Base-by-base conservation (phyloP, 2,329 filamentous ascomycete genomes). In the Chalaropsis ovoidea region DNA sequence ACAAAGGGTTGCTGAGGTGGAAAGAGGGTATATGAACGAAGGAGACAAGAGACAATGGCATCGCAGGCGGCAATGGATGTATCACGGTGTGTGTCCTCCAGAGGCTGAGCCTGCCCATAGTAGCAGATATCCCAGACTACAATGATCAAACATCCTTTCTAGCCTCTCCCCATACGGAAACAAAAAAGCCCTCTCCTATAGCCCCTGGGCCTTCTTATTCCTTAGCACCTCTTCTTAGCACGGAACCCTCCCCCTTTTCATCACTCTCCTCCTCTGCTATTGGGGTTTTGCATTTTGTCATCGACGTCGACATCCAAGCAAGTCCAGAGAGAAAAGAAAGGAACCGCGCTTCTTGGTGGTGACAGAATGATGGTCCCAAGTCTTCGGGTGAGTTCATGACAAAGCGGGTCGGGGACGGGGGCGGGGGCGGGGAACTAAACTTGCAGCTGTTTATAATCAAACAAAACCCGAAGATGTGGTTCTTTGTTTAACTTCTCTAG, bases 401-500 rank as follows among this genome's bases (percentile, higher is more conserved):
- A 31, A 58, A n/a, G 22, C 27, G 27, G 7, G 52, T 11, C 22
- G 17, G 52, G 27, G 27, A 5, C 8, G 13, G 24, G 49, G 24
- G 11, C 6, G 27, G 7, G 24, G 8, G 3, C 13, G 3, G 13
- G 7, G 52, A 39, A 31, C 52, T 58, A 58, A 35, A 39, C 52
- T 10, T 58, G 2, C 4, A 8, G 52, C 52, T 11, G 13, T 35
- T 56, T 31, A 17, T n/a, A 39, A 35, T n/a, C 52, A 10, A 39
- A n/a, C 27, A 35, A 52, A 24, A 15, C n/a, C 52, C 52, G 31
- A 13, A 31, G 24, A n/a, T 58, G 6, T 39, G 52, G 52, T 58
- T 58, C 52, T 35, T 58, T 58, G 52, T 58, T 58, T 17, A 7
- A n/a, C 8, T 39, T 27, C 52, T 19, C n/a, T 58, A 35, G 52